A percentile compares a stretch with the other conserved stretches of the same genome.
These are phyloP conservation scores for Novakomyces olei DNA, from an alignment of 805 yeast genomes.

Conservation along the genomic window DNA sequence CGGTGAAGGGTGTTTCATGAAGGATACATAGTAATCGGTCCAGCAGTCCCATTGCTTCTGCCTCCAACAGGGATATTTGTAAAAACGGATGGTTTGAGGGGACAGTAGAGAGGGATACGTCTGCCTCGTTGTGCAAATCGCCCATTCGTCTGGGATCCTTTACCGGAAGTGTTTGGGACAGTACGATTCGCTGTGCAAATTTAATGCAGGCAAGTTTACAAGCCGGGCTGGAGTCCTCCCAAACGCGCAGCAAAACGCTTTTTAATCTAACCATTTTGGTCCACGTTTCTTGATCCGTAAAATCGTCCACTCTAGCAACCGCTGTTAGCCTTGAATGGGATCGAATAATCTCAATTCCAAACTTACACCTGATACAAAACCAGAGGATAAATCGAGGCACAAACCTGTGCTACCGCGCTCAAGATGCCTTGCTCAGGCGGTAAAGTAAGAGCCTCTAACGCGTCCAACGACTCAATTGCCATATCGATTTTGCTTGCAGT, in stretches of 20 bases:
- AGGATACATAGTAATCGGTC: conserved; percentile 41
- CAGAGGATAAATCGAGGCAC: conserved; percentile 25
- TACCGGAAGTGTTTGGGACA: conserved; percentile 28
- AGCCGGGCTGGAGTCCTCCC: conserved; percentile 27
- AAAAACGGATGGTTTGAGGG: conserved; percentile 44
- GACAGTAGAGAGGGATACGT: conserved; percentile 29
- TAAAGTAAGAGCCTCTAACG: conserved; percentile 12
- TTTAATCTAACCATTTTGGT: conserved; percentile 32
- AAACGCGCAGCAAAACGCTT: conserved; percentile 33
- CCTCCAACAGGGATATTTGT: conserved; percentile 30
- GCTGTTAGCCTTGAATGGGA: conserved; percentile 16
- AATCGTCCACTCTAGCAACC: too few species aligned
- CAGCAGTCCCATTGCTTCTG: conserved; percentile 47
- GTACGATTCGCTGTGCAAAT: conserved; percentile 39
- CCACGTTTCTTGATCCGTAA: conserved; percentile 32
- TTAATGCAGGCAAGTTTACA: conserved; percentile 49
- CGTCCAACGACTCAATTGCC: conserved; percentile 14
- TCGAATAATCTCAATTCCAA: not conserved
- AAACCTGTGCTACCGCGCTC: conserved; percentile 21
- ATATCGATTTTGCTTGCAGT: conserved; percentile 11
- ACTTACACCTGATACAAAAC: conserved; percentile 21
- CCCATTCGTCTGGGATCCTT: conserved; percentile 18
- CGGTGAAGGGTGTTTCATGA: conserved; percentile 28
- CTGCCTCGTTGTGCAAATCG: conserved; percentile 12
- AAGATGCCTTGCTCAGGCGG: conserved; percentile 13